A percentile compares a stretch with the other conserved stretches of the same genome.
phyloP scores from a whole-genome alignment of 1,139 yeast species.

The Yamadazyma spencermartinsiae region DNA sequence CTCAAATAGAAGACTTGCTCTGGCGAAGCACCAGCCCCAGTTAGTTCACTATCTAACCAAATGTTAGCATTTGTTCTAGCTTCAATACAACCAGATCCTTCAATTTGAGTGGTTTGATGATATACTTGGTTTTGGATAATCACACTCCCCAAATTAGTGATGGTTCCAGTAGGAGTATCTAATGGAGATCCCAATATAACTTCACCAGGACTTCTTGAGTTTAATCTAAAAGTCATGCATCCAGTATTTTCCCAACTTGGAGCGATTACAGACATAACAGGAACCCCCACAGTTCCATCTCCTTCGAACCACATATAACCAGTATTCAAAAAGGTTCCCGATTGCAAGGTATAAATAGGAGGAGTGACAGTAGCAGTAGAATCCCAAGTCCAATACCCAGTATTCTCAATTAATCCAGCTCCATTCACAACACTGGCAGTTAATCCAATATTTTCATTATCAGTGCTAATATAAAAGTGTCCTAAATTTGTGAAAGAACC shows the following conservation, averaged over 20 bases:
- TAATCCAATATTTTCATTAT: constrained; percentile 1
- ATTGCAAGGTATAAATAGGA: constrained; percentile 12
- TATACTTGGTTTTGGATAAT: constrained; percentile 24
- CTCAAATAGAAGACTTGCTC: constrained; percentile 26
- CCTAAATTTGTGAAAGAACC: constrained; percentile 25
- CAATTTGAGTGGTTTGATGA: constrained; percentile 21
- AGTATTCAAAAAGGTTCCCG: constrained; percentile 21
- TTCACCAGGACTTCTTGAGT: constrained; percentile 16
- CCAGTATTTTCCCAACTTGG: constrained; percentile 25
- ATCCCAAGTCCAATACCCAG: constrained; percentile 23
- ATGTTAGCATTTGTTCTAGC: constrained; percentile 21
- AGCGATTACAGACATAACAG: constrained; percentile 20
- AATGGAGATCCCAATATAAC: constrained; percentile 17
- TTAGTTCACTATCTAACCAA: constrained; percentile 17
- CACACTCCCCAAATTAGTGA: constrained; percentile 28
- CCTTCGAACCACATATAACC: constrained; percentile 28
- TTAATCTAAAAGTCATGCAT: constrained; percentile 21
- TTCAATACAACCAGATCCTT: constrained; percentile 28
- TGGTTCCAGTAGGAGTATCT: constrained; percentile 8
- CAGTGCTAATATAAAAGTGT: constrained; percentile 21
- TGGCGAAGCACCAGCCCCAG: constrained; percentile 8
- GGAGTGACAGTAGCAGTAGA: constrained; percentile 15
- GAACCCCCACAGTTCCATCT: constrained; percentile 18
- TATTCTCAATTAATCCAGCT: constrained; percentile 13
- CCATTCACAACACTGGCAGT: constrained; percentile 3